Evolutionary conservation across 2,329 filamentous ascomycete species (phyloP).

Genomic region (Aspergillus sp.): DNA sequence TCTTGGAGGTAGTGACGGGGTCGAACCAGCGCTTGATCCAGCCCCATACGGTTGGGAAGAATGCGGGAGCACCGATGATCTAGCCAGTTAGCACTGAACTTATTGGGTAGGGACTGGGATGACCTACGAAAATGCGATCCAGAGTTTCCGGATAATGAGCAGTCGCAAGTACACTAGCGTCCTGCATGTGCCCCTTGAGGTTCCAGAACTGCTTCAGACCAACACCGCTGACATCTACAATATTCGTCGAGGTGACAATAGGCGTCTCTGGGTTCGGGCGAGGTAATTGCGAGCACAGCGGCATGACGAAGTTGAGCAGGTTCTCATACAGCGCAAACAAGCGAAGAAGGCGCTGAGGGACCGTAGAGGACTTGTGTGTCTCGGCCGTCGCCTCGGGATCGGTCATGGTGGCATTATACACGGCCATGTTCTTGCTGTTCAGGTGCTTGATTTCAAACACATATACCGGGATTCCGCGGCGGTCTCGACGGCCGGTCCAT

Average conservation of each 20-base stretch:
- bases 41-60: slow-evolving; percentile 89
- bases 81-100: slow-evolving; percentile 31
- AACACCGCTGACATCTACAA: slow-evolving; percentile 88
- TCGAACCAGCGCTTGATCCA: slow-evolving; percentile 97
- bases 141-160: slow-evolving; percentile 95
- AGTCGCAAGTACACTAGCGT: slow-evolving; percentile 83
- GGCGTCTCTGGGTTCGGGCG: slow-evolving; percentile 78
- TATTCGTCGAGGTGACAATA: slow-evolving; percentile 90
- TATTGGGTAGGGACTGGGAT: not conserved
- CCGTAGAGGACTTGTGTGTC: slow-evolving; percentile 62
- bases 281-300: slow-evolving; percentile 78
- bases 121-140: slow-evolving; percentile 72
- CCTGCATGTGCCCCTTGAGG: slow-evolving; percentile 90
- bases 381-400: slow-evolving; percentile 56
- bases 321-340: slow-evolving; percentile 95
- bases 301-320: slow-evolving; percentile 83
- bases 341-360: slow-evolving; percentile 74
- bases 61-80: slow-evolving; percentile 86
- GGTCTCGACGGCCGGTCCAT: slow-evolving; percentile 91
- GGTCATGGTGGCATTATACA: slow-evolving; percentile 66
- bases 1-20: slow-evolving; percentile 92
- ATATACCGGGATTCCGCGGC: slow-evolving; percentile 88
- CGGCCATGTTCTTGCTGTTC: slow-evolving; percentile 77
- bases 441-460: slow-evolving; percentile 85
- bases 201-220: slow-evolving; percentile 96